Base-by-base conservation (phyloP, 2,329 filamentous ascomycete genomes). In the Colletotrichum coccodes region DNA sequence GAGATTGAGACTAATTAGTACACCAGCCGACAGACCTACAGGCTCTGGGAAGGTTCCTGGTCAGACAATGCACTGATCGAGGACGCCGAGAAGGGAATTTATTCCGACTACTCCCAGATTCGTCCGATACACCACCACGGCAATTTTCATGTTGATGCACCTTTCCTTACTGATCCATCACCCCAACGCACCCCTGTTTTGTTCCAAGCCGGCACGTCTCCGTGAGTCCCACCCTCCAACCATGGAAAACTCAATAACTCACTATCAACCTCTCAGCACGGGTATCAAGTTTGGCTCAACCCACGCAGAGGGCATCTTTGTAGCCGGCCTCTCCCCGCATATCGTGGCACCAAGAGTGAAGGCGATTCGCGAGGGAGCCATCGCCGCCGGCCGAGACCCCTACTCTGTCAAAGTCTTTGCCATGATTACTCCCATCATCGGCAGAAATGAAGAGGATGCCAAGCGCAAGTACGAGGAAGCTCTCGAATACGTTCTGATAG, bases 271-370 rank as follows among this genome's bases (percentile, higher is more conserved):
- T 14, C 3, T 9, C 0, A 73, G 84, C 0, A 88, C 88, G 0
- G 88, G 88, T 0, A 85, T 84, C 1, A 77, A 79, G 0, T 90
- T 90, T 72, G 88, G 86, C 0, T 82, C 87, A 4, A 85, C 80
- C 0, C 87, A 90, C 68, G 88, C 88, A 3, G 88, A 90, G 76
- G 87, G 84, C 2, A 87, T 90, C 54, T 90, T 90, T 68, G 85
- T 90, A 5, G 86, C 85, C 0, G 83, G 82, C 0, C 87, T 89
- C 72, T 86, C 83, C 0, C 84, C 86, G 0, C 71, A 77, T 2
- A 76, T 87, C 0, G 77, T 89, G 6, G 77, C 79, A 2, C 84
- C 84, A 1, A 86, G 87, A 60, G 80, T 90, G 34, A 79, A 82
- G 38, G 83, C 82, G 21, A 89, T 89, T 64, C 83, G 88, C 1